A percentile compares a stretch with the other conserved stretches of the same genome.
Conservation (phyloP, 1,284 basidiomycete species). For the Austroboletus novae-zelandiae region DNA sequence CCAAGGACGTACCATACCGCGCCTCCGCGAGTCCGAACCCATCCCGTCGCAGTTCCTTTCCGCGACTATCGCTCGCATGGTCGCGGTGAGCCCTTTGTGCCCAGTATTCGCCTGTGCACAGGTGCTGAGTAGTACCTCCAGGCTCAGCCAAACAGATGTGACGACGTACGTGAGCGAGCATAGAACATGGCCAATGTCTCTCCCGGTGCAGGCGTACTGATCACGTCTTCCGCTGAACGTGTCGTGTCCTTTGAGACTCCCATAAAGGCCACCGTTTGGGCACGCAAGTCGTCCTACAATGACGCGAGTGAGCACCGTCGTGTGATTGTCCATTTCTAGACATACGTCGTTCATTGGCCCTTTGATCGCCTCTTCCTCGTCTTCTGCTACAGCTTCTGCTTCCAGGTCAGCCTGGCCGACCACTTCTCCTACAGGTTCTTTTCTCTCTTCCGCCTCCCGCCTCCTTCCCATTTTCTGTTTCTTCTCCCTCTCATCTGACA, state of each 20-base stretch:
- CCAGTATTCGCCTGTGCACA: constrained; percentile 74
- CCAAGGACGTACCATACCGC: constrained; percentile 51
- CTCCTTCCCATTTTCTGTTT: constrained; percentile 2
- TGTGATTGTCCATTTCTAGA: no score
- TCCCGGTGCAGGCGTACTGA: constrained; percentile 86
- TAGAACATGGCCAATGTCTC: constrained; percentile 88
- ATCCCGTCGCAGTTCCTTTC: constrained; percentile 78
- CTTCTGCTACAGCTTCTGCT: no score
- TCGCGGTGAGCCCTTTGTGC: constrained; percentile 62
- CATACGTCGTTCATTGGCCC: no score
- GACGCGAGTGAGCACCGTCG: no score
- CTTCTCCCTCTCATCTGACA: constrained; percentile 7
- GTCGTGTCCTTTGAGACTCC: constrained; percentile 67
- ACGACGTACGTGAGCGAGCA: constrained; percentile 65
- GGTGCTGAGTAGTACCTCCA: no score
- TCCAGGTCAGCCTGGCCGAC: no score
- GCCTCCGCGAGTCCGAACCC: constrained; percentile 75
- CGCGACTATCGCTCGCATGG: constrained; percentile 58
- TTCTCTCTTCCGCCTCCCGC: constrained; percentile 5
- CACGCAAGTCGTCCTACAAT: neutral
- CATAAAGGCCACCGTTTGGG: constrained; percentile 56
- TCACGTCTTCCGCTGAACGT: constrained; percentile 67
- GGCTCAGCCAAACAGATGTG: no score
- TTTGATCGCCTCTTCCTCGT: neutral
- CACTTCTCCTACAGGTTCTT: neutral